Base-by-base conservation (phyloP, 1,284 basidiomycete genomes). In the Vanrija sp. region DNA sequence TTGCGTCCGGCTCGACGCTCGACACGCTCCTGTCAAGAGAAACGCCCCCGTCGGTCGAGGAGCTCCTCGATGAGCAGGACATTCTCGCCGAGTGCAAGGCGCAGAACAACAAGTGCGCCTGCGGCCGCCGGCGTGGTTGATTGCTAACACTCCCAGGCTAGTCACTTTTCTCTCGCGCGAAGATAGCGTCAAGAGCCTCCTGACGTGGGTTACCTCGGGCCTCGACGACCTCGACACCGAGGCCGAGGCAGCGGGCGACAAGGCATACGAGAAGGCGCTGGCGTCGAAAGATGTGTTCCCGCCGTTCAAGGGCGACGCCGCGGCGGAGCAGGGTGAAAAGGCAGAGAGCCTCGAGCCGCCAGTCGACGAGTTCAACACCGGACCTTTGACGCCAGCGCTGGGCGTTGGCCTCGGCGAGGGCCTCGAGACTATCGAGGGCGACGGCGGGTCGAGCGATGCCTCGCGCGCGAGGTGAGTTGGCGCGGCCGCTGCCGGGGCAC, bases 61-160 rank as follows among this genome's bases (percentile, higher is more conserved):
- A 91, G 49, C 86, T 98, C 55, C 81, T 98, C 55, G 92, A 96
- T 78, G 91, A 97, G 78, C 89, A 91, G 72, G 93, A 97, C 74
- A 81, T 97, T 52, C 80, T 98, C 50, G 89, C 91, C 75, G 94
- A 98, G 76, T 93, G 91, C 83, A 98, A 98, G 78, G 83, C 89
- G 5, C 91, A 95, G 76, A 97, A 97, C 73, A 87, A 87, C 51
- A 74, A 72, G 74, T 77, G 57, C 29, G 28, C 28, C 7, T 10
- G 28, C 28, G 7, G 28, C 28, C 3, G 28, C 28, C 21, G 21
- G 21, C 21, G 21, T 23, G 21, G 21, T 28, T 10, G 34, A 34
- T 34, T 12, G 34, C 34, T 34, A 34, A 34, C 34, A 23, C 34
- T 14, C 16, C 14, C 54, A 76, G 72, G 49, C 67, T 76, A 18